Conservation (phyloP, 495 filamentous ascomycete genomes). For the Neurospora sp. region DNA sequence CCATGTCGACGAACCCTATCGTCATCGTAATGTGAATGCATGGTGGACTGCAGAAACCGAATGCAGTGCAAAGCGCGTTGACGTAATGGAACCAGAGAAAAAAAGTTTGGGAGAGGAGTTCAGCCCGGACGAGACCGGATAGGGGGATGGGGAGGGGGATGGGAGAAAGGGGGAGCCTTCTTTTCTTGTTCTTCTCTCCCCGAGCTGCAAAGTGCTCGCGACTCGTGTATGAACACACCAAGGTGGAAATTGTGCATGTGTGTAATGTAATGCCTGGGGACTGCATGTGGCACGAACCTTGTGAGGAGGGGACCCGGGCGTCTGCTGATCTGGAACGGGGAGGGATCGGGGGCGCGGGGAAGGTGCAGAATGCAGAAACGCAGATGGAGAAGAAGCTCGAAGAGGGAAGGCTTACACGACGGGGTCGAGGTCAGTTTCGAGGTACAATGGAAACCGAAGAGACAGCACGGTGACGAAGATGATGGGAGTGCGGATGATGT, state of each 20-base stretch:
- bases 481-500: not conserved
- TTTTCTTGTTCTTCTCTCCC: not conserved
- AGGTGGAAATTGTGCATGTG: not conserved
- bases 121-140: not conserved
- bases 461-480: not conserved
- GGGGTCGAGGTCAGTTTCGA: not conserved
- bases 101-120: not conserved
- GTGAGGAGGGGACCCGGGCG: not conserved
- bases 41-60: not conserved
- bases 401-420: not conserved
- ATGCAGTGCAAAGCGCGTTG: not conserved
- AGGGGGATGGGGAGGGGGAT: not conserved
- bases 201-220: not conserved
- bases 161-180: not conserved
- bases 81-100: not conserved
- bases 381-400: not conserved
- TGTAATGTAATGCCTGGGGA: not conserved
- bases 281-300: not conserved
- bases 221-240: not conserved
- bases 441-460: not conserved
- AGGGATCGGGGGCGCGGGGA: not conserved
- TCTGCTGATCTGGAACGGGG: not conserved
- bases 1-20: conserved; percentile 16
- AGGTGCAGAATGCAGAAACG: not conserved
- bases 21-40: conserved; percentile 1